Percentiles rank a stretch among this genome's conserved stretches.
Conservation (phyloP, 306 rosid species). For the Trifolium subterraneum region DNA sequence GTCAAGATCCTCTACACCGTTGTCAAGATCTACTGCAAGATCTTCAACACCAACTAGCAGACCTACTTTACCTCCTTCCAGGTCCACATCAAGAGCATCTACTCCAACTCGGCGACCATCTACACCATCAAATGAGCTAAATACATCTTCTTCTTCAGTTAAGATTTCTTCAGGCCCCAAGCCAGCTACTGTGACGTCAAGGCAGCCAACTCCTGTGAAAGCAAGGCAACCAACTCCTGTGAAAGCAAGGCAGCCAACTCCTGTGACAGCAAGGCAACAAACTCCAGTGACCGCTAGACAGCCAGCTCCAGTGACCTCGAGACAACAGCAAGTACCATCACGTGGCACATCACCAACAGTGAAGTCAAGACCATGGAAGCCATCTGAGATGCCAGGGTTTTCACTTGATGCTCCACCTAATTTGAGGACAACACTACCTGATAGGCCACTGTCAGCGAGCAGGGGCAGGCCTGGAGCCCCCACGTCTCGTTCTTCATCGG, state of each 20-base stretch:
- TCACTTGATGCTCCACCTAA: constrained; percentile 94
- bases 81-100: constrained; percentile 79
- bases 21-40: constrained; percentile 72
- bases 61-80: constrained; percentile 76
- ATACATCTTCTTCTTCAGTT: constrained; percentile 57
- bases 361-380: constrained; percentile 93
- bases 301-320: constrained; percentile 56
- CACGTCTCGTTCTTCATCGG: constrained; percentile 82
- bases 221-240: constrained; percentile 23
- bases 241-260: constrained; percentile 58
- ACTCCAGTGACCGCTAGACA: constrained; percentile 56
- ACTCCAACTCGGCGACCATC: constrained; percentile 89
- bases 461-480: constrained; percentile 99
- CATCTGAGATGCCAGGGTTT: constrained; percentile 94
- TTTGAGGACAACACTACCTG: constrained; percentile 87
- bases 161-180: constrained; percentile 62
- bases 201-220: constrained; percentile 57
- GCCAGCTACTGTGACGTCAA: constrained; percentile 57
- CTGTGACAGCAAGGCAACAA: constrained; percentile 56
- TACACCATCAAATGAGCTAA: constrained; percentile 63
- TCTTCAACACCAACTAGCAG: constrained; percentile 90
- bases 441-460: constrained; percentile 79
- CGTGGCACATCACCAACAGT: constrained; percentile 91
- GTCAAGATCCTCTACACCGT: constrained; percentile 87
- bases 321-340: constrained; percentile 67